Conservation (phyloP, 352 stramenopile genomes). For the Halophytophthora batemanensis region DNA sequence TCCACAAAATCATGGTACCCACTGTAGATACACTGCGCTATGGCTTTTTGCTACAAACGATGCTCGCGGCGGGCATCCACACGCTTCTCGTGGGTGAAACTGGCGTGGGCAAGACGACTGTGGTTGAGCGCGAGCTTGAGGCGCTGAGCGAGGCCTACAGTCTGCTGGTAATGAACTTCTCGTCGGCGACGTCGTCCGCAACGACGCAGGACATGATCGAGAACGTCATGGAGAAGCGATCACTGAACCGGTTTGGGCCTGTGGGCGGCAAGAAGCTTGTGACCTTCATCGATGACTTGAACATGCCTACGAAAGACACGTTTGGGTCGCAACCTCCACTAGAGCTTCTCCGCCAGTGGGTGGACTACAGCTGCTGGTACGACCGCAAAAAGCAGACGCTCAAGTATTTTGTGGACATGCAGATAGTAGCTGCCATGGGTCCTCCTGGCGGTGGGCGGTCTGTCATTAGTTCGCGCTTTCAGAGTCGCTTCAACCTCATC, state of each 20-base stretch:
- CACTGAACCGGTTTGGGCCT: slow-evolving; percentile 86
- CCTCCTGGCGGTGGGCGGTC: slow-evolving; percentile 83
- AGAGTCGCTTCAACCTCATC: slow-evolving; percentile 90
- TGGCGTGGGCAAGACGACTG: slow-evolving; percentile 87
- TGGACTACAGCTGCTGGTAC: slow-evolving; percentile 93
- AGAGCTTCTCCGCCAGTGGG: slow-evolving; percentile 89
- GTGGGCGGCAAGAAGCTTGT: slow-evolving; percentile 86
- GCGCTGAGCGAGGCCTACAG: slow-evolving; percentile 76
- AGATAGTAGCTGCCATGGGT: slow-evolving; percentile 88
- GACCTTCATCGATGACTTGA: slow-evolving; percentile 92
- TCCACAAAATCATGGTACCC: slow-evolving; percentile 87
- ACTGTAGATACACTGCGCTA: slow-evolving; percentile 85
- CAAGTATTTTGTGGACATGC: slow-evolving; percentile 91
- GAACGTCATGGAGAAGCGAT: slow-evolving; percentile 89
- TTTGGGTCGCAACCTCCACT: slow-evolving; percentile 91
- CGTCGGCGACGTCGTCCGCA: slow-evolving; percentile 82
- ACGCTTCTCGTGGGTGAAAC: slow-evolving; percentile 88
- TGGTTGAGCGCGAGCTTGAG: slow-evolving; percentile 83
- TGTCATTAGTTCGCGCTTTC: slow-evolving; percentile 87
- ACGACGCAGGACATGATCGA: slow-evolving; percentile 91
- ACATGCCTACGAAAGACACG: slow-evolving; percentile 89
- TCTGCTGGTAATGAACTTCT: slow-evolving; percentile 87
- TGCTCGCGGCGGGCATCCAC: slow-evolving; percentile 72
- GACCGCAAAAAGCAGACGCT: slow-evolving; percentile 89
- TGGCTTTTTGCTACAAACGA: slow-evolving; percentile 75